Conservation (phyloP, 306 rosid species). For the Vicia villosa region DNA sequence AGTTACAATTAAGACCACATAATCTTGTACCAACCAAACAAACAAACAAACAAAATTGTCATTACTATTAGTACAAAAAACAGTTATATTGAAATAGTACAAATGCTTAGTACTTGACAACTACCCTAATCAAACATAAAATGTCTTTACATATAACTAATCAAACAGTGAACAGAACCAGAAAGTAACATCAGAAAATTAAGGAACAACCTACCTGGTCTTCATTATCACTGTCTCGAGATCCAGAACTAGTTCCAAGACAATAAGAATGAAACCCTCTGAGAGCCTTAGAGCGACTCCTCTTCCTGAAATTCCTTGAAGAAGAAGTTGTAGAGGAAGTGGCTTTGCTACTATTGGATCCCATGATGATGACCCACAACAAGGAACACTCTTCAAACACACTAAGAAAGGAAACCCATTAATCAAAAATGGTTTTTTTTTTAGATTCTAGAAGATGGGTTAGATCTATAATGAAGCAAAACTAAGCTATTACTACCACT, state of each 20-base stretch:
- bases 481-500: neutral
- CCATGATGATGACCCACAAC: slow-evolving; percentile 46
- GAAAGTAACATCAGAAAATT: neutral
- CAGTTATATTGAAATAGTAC: neutral
- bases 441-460: slow-evolving; percentile 20
- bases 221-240: slow-evolving; percentile 57
- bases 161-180: slow-evolving; percentile 18
- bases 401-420: slow-evolving; percentile 32
- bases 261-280: slow-evolving; percentile 62
- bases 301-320: slow-evolving; percentile 1
- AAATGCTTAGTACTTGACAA: neutral
- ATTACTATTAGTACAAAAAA: neutral
- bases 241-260: slow-evolving; percentile 66
- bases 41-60: slow-evolving; percentile 23
- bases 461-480: slow-evolving; percentile 37
- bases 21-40: slow-evolving; percentile 22
- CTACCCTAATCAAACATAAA: neutral
- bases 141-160: neutral
- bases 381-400: neutral
- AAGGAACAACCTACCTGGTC: slow-evolving; percentile 53
- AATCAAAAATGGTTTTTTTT: slow-evolving; percentile 34
- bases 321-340: neutral
- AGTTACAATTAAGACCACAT: slow-evolving; percentile 30
- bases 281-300: slow-evolving; percentile 49
- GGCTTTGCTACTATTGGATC: slow-evolving; percentile 75